Conservation (phyloP, 176 grass and related monocot species). For the Carex littledalei region DNA sequence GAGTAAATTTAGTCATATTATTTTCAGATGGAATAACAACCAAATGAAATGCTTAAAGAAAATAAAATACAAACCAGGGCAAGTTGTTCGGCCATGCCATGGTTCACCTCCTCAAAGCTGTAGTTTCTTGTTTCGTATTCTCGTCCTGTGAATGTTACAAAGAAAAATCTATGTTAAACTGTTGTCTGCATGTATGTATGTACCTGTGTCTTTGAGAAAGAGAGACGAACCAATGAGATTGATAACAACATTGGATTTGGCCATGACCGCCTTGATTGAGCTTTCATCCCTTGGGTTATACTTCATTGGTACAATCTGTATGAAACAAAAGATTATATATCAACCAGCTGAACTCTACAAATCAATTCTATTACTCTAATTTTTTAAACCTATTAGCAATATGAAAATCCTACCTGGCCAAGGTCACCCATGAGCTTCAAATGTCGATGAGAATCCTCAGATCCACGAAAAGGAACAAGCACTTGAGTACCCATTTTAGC, state of each 20-base stretch:
- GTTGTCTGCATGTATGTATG: background rate
- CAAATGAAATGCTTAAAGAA: background rate
- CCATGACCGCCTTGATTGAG: constrained; percentile 90
- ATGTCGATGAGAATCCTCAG: constrained; percentile 85
- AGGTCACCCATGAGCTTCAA: constrained; percentile 96
- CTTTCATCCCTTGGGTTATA: constrained; percentile 88
- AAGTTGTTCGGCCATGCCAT: constrained; percentile 84
- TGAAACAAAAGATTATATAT: constrained; percentile 8
- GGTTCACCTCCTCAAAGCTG: constrained; percentile 94
- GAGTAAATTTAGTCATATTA: background rate
- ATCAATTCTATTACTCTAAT: background rate
- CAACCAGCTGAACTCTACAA: background rate
- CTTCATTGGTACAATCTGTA: constrained; percentile 90
- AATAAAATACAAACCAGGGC: constrained; percentile 51
- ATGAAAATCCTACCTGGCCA: constrained; percentile 55
- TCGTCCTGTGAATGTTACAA: constrained; percentile 41
- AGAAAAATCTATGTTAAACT: constrained; percentile 2
- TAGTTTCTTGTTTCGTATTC: constrained; percentile 97
- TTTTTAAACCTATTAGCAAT: background rate
- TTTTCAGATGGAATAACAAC: background rate
- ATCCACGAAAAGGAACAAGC: constrained; percentile 90
- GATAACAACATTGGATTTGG: constrained; percentile 91
- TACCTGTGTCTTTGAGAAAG: background rate
- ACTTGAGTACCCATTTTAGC: constrained; percentile 97
- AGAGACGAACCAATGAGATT: constrained; percentile 81